These are phyloP conservation scores for Monilinia polystroma DNA, from an alignment of 2,329 filamentous ascomycete species.

Conservation along the genomic window DNA sequence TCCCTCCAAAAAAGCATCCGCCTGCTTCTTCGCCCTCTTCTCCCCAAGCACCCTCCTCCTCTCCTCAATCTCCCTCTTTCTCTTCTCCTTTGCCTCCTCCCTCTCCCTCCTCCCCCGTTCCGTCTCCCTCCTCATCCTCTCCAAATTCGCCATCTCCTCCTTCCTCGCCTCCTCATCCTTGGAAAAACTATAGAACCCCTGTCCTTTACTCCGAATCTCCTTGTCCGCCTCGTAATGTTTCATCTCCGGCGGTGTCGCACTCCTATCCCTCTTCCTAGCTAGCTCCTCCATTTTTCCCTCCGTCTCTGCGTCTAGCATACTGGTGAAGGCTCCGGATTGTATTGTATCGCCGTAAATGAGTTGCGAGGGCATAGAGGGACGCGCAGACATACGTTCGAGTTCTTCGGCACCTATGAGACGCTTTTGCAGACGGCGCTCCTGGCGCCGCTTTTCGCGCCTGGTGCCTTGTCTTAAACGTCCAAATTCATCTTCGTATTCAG, in stretches of 20 bases:
- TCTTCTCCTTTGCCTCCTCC: conserved; percentile 56
- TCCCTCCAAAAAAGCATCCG: conserved; percentile 69
- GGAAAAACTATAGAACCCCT: conserved; percentile 89
- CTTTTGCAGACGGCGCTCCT: conserved; percentile 56
- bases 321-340: conserved; percentile 74
- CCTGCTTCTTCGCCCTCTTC: conserved; percentile 63
- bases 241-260: conserved; percentile 74
- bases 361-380: conserved; percentile 63
- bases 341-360: conserved; percentile 85
- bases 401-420: conserved; percentile 57
- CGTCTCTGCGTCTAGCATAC: conserved; percentile 56
- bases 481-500: conserved; percentile 91
- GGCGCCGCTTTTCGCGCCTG: conserved; percentile 62
- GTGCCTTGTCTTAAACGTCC: conserved; percentile 78
- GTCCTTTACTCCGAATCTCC: conserved; percentile 84
- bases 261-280: conserved; percentile 74
- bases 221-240: conserved; percentile 81
- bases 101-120: conserved; percentile 51
- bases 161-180: conserved; percentile 65
- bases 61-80: conserved; percentile 63
- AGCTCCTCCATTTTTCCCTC: conserved; percentile 73
- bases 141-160: conserved; percentile 70
- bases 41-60: conserved; percentile 46
- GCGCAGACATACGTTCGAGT: conserved; percentile 66
- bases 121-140: conserved; percentile 67